Evolutionary conservation across 2,329 filamentous ascomycete genomes (phyloP).

Genomic region (Metarhizium brunneum): DNA sequence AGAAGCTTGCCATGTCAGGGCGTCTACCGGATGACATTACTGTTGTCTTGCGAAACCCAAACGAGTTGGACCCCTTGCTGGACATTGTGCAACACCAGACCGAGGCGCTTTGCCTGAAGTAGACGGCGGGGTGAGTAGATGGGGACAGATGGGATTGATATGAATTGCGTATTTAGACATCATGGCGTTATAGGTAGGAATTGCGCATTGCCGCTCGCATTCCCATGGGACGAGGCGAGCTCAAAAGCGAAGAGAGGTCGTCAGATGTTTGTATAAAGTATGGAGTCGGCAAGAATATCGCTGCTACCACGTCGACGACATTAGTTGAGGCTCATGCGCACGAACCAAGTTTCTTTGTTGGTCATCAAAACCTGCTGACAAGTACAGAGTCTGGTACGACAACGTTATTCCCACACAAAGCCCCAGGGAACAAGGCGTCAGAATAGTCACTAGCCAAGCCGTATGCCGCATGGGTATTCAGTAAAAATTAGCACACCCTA

Average conservation of each 20-base stretch:
- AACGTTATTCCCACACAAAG: too few relatives aligned
- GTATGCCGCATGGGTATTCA: neutral
- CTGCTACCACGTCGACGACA: neutral
- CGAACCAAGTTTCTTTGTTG: too few relatives aligned
- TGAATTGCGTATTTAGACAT: neutral
- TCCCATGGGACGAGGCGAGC: neutral
- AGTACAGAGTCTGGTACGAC: too few relatives aligned
- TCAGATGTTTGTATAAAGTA: neutral
- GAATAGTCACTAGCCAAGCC: too few relatives aligned
- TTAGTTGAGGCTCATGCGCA: too few relatives aligned
- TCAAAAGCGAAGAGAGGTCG: neutral
- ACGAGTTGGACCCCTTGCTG: slow-evolving; percentile 60
- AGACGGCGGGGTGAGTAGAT: neutral
- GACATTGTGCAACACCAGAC: slow-evolving; percentile 59
- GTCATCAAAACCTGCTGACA: too few relatives aligned
- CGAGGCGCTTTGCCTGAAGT: slow-evolving; percentile 34
- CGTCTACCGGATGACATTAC: slow-evolving; percentile 62
- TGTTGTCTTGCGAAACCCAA: slow-evolving; percentile 69
- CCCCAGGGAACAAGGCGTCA: too few relatives aligned
- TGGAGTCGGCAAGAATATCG: neutral
- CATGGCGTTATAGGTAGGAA: slow-evolving; percentile 1
- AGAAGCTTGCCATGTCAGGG: slow-evolving; percentile 42
- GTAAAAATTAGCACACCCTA: neutral
- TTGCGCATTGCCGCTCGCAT: neutral
- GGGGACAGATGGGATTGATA: neutral